Evolutionary conservation across 2,329 filamentous ascomycete species (phyloP).

Genomic region (Ophiostoma fasciatum): DNA sequence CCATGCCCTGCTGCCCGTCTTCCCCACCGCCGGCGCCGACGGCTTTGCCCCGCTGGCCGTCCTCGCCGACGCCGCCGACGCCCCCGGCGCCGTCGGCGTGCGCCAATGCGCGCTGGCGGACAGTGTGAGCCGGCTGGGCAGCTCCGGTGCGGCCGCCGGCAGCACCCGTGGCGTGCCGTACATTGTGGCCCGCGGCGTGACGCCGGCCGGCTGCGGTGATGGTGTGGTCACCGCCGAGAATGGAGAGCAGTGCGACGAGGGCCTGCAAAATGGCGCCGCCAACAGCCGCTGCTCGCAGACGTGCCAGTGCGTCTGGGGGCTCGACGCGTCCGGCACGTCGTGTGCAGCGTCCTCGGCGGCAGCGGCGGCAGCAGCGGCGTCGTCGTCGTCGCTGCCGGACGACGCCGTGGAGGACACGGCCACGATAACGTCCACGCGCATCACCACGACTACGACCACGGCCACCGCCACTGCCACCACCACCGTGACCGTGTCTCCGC

Average conservation of each 20-base stretch:
- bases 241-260: constrained; percentile 27
- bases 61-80: constrained; percentile 16
- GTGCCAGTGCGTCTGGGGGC: constrained; percentile 22
- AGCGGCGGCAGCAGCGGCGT: neutral
- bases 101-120: too few species aligned
- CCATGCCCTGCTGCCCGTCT: constrained; percentile 25
- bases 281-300: constrained; percentile 23
- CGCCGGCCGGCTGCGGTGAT: constrained; percentile 25
- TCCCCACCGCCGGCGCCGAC: constrained; percentile 19
- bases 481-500: neutral
- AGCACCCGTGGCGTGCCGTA: constrained; percentile 28
- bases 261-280: constrained; percentile 17
- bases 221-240: constrained; percentile 19
- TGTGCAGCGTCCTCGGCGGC: too few species aligned
- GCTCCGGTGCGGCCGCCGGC: too few species aligned
- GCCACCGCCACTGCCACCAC: neutral
- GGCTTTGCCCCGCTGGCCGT: constrained; percentile 26
- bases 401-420: neutral
- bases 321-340: constrained; percentile 7
- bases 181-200: constrained; percentile 26
- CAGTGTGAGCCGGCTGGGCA: too few species aligned
- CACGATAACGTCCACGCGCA: neutral
- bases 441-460: neutral
- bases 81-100: constrained; percentile 18
- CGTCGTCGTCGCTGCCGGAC: neutral